A percentile compares a stretch with the other conserved stretches of the same genome.
These are phyloP conservation scores for Trichosporon inkin DNA, from an alignment of 1,284 basidiomycete genomes.

Conservation along the genomic window DNA sequence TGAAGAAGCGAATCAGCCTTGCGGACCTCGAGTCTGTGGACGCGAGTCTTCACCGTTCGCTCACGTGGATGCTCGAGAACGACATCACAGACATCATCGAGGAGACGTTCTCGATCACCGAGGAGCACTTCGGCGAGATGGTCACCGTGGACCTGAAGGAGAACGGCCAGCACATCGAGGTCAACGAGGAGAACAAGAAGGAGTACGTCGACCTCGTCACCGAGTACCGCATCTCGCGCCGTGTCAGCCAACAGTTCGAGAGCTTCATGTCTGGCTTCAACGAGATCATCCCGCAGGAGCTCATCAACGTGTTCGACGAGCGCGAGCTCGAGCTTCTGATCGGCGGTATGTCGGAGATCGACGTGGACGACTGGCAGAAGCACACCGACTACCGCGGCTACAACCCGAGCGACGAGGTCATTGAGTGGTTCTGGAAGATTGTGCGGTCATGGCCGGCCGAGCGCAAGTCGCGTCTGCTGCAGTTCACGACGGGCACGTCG, in stretches of 20 bases:
- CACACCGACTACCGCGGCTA: constrained; percentile 61
- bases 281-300: constrained; percentile 89
- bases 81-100: constrained; percentile 92
- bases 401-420: constrained; percentile 70
- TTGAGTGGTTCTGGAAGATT: constrained; percentile 99
- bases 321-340: constrained; percentile 93
- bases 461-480: constrained; percentile 86
- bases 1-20: constrained; percentile 78
- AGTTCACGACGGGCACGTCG: constrained; percentile 97
- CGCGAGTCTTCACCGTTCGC: constrained; percentile 80
- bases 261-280: constrained; percentile 94
- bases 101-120: constrained; percentile 89
- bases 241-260: constrained; percentile 92
- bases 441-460: constrained; percentile 94
- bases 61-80: constrained; percentile 98
- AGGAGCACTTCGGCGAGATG: constrained; percentile 96
- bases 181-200: constrained; percentile 98
- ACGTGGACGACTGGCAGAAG: constrained; percentile 63
- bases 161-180: constrained; percentile 73
- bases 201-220: constrained; percentile 95
- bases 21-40: constrained; percentile 89
- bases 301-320: constrained; percentile 97
- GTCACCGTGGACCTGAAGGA: constrained; percentile 90
- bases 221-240: constrained; percentile 86
- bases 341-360: constrained; percentile 98